Conservation (phyloP, 306 rosid genomes). For the Begonia loranthoides region DNA sequence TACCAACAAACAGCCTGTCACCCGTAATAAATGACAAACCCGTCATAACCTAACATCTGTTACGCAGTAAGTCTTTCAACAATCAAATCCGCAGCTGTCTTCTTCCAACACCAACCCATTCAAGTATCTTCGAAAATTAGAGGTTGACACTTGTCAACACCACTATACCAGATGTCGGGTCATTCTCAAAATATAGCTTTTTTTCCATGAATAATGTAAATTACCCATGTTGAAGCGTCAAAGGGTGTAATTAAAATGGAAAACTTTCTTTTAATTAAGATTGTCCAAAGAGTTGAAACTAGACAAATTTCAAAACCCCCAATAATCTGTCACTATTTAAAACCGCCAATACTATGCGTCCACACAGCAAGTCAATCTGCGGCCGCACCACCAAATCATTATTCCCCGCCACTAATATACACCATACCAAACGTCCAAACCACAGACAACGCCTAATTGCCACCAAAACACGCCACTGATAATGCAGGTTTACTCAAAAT, state of each 20-base stretch:
- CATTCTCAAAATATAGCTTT: too few relatives aligned
- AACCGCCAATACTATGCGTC: neutral
- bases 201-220: too few relatives aligned
- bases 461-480: conserved; percentile 73
- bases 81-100: neutral
- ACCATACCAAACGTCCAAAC: conserved; percentile 19
- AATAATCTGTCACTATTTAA: too few relatives aligned
- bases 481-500: conserved; percentile 16
- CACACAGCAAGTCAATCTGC: conserved; percentile 12
- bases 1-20: conserved; percentile 23
- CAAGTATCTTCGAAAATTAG: neutral
- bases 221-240: too few relatives aligned
- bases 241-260: too few relatives aligned
- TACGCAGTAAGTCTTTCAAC: neutral
- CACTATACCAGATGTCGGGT: too few relatives aligned
- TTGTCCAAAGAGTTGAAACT: too few relatives aligned
- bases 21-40: conserved; percentile 10
- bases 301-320: too few relatives aligned
- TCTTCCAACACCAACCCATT: neutral
- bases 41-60: conserved; percentile 9
- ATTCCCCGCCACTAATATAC: too few relatives aligned
- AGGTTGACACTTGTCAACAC: too few relatives aligned
- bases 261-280: too few relatives aligned
- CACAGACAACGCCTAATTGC: conserved; percentile 31
- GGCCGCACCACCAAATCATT: conserved; percentile 20